Evolutionary conservation across 345 rosid species (phyloP).

Genomic region (Turnera subulata): DNA sequence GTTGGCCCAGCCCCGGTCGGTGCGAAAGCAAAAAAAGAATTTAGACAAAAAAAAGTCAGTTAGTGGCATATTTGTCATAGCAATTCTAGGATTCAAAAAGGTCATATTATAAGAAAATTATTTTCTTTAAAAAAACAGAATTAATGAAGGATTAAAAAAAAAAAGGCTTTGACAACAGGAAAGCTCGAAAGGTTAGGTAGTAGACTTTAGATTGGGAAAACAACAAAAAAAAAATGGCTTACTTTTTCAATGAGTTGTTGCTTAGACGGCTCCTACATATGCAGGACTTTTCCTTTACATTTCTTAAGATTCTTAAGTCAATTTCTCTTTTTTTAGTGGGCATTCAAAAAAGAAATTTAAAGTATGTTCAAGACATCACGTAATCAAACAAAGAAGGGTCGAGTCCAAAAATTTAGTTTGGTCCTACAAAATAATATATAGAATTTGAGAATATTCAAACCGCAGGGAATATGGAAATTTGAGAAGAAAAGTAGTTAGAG

Average conservation of each 20-base stretch:
- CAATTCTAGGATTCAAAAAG: not conserved
- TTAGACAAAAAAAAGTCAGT: no score
- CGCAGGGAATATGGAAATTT: no score
- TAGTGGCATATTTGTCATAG: no score
- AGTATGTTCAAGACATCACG: not conserved
- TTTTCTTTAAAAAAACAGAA: not conserved
- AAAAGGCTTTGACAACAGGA: not conserved
- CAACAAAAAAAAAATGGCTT: not conserved
- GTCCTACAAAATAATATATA: constrained; percentile 3
- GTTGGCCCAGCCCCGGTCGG: no score
- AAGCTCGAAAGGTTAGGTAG: not conserved
- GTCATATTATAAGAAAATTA: not conserved
- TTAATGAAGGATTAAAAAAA: no score
- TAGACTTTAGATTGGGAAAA: not conserved
- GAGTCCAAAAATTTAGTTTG: constrained; percentile 3
- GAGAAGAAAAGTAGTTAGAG: no score
- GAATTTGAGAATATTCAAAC: not conserved
- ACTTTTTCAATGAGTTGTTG: not conserved
- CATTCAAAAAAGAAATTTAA: not conserved
- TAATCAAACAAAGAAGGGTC: not conserved
- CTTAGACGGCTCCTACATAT: not conserved
- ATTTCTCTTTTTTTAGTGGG: rapidly evolving
- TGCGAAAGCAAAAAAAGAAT: no score
- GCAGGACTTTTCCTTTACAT: not conserved
- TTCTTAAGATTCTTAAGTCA: not conserved